Evolutionary conservation across 176 grass and related monocot genomes (phyloP).

Genomic region (Zea luxurians): DNA sequence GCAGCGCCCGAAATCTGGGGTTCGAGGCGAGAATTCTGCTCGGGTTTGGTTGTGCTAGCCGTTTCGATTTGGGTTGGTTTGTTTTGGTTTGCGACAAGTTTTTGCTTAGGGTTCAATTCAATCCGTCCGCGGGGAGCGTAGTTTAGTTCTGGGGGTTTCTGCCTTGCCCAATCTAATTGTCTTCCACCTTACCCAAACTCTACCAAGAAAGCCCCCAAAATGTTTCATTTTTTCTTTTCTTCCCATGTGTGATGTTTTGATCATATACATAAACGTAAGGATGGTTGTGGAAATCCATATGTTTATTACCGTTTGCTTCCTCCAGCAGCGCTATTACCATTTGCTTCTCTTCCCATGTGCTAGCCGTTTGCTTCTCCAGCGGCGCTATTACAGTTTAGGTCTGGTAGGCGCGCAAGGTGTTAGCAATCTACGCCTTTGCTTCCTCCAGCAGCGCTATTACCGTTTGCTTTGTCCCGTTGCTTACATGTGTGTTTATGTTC

Average conservation of each 20-base stretch:
- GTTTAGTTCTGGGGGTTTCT: neutral
- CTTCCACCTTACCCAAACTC: neutral
- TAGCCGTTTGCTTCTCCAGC: no score
- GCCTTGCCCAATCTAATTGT: neutral
- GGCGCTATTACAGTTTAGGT: neutral
- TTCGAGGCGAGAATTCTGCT: neutral
- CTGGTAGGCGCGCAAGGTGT: neutral
- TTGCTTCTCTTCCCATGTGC: no score
- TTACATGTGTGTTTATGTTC: neutral
- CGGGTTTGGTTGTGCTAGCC: neutral
- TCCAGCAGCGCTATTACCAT: no score
- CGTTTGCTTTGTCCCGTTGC: neutral
- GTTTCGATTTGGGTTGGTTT: neutral
- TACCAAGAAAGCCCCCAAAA: neutral
- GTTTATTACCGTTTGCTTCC: no score
- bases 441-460: neutral
- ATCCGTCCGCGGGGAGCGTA: neutral
- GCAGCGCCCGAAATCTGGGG: slow-evolving; percentile 1
- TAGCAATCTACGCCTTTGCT: neutral
- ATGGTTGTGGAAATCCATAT: no score
- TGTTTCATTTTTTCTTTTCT: no score
- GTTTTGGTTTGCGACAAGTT: neutral
- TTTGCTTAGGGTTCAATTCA: slow-evolving; percentile 42
- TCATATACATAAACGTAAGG: no score
- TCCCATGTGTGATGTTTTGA: no score